Conservation (phyloP, 805 yeast genomes). For the Wickerhamomyces tratensis region DNA sequence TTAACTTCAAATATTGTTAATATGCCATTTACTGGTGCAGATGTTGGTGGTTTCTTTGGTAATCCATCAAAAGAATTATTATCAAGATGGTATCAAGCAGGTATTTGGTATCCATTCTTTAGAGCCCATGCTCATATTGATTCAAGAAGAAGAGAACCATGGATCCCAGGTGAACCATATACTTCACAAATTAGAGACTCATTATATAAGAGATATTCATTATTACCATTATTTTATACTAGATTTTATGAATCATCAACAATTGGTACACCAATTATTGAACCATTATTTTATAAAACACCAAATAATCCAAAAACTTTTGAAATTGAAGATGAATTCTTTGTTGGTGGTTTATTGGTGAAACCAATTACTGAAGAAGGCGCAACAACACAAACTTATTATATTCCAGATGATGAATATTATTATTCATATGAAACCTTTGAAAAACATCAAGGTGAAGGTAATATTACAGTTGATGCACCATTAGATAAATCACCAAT, state of each 20-base stretch:
- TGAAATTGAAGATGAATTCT: slow-evolving; percentile 75
- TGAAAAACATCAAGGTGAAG: slow-evolving; percentile 24
- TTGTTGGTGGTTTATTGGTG: slow-evolving; percentile 68
- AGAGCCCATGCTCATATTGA: slow-evolving; percentile 97
- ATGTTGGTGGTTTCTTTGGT: slow-evolving; percentile 95
- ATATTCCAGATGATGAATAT: slow-evolving; percentile 33
- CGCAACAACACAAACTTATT: slow-evolving; percentile 23
- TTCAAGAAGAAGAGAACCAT: slow-evolving; percentile 87
- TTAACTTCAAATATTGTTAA: slow-evolving; percentile 75
- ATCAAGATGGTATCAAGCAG: slow-evolving; percentile 93
- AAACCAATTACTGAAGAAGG: slow-evolving; percentile 68
- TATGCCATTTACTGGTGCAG: slow-evolving; percentile 92
- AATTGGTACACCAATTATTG: slow-evolving; percentile 61
- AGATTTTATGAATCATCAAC: slow-evolving; percentile 56
- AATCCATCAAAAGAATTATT: slow-evolving; percentile 75
- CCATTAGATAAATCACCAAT: slow-evolving; percentile 61
- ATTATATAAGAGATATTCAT: slow-evolving; percentile 58
- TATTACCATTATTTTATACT: slow-evolving; percentile 77
- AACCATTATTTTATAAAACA: slow-evolving; percentile 52
- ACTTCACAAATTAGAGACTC: slow-evolving; percentile 60
- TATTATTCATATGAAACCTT: slow-evolving; percentile 46
- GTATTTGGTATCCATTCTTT: slow-evolving; percentile 93
- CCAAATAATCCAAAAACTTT: slow-evolving; percentile 39
- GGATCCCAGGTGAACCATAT: slow-evolving; percentile 71
- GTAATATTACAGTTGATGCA: slow-evolving; percentile 29